Percentiles rank a stretch among this genome's conserved stretches.
Conservation (phyloP, 2,329 filamentous ascomycete genomes). For the Neonectria punicea region DNA sequence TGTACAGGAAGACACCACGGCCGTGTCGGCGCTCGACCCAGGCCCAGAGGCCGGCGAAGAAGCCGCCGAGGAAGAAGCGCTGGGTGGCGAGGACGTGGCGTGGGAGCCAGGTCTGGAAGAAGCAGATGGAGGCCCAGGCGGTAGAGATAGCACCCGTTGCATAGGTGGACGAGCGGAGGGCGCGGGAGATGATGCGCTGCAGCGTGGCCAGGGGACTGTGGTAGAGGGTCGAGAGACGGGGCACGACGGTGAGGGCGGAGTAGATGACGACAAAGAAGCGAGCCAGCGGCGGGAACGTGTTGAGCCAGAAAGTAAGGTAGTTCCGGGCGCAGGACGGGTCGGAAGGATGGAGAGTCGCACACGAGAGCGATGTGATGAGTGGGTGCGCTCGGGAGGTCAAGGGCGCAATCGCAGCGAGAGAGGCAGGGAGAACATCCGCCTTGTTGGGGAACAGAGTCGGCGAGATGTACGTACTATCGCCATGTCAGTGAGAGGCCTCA, state of each 20-base stretch:
- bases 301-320: slow-evolving; percentile 87
- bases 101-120: slow-evolving; percentile 85
- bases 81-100: slow-evolving; percentile 80
- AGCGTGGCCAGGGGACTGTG: slow-evolving; percentile 74
- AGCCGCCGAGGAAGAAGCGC: slow-evolving; percentile 89
- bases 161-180: slow-evolving; percentile 81
- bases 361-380: slow-evolving; percentile 84
- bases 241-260: slow-evolving; percentile 72
- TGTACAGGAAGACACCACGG: slow-evolving; percentile 80
- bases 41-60: slow-evolving; percentile 86
- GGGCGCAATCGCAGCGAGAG: slow-evolving; percentile 76
- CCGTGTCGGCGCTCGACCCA: slow-evolving; percentile 76
- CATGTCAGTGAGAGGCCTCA: slow-evolving; percentile 13
- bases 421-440: slow-evolving; percentile 70
- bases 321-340: slow-evolving; percentile 90
- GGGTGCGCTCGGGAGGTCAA: slow-evolving; percentile 89
- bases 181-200: slow-evolving; percentile 72
- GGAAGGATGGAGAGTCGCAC: slow-evolving; percentile 86
- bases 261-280: slow-evolving; percentile 83
- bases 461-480: slow-evolving; percentile 75
- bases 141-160: slow-evolving; percentile 83
- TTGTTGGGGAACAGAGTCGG: slow-evolving; percentile 86
- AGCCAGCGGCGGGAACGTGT: slow-evolving; percentile 80
- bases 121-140: slow-evolving; percentile 88
- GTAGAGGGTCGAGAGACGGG: slow-evolving; percentile 75